Evolutionary conservation across 2,329 filamentous ascomycete genomes (phyloP), one percentile per base, ranked within the genome.

Genomic region (Pseudogymnoascus sp.): DNA sequence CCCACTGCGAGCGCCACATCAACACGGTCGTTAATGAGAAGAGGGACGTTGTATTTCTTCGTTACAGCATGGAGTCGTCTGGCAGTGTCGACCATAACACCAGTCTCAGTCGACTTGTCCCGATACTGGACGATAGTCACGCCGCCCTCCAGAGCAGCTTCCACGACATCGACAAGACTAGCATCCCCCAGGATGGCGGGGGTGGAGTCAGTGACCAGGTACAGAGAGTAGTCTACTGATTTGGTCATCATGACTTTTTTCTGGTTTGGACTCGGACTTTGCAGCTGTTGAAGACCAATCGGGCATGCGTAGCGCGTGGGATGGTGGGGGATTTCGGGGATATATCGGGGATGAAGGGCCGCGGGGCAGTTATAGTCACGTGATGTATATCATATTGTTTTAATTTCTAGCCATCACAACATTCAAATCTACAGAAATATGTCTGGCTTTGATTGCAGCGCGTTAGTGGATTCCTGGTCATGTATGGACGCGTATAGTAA

Each of bases 121-220:
- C 93, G 86, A 73, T 93, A 93, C 78, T 97, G 93, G 37, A 97
- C 89, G 54, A 95, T 79, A 2, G 89, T 93, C 47, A 89, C 90
- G 79, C 91, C 91, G 74, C 91, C 92, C 73, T 83, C 79, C 61
- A 96, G 76, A 18, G 92, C 89, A 54, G 84, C 82, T 71, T 88
- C 86, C 62, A 97, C 92, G 0, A 96, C 87, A 8, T 83, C 70
- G 65, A 84, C 83, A 39, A 97, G 80, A 73, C 91, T 82, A 69
- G 83, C 83, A 67, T 81, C 77, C 63, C 89, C 89, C 47, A 97
- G 85, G 69, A 96, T 91, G 36, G 86, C 85, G 12, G 88, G 83
- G n/a, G 92, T 96, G 61, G 91, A 95, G 80, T 97, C 93, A 4
- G 93, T 97, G 69, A 97, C 93, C 64, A 97, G 82, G 74, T 97